Conservation (phyloP, 2,329 filamentous ascomycete species). For the Chaetomium olivaceum region DNA sequence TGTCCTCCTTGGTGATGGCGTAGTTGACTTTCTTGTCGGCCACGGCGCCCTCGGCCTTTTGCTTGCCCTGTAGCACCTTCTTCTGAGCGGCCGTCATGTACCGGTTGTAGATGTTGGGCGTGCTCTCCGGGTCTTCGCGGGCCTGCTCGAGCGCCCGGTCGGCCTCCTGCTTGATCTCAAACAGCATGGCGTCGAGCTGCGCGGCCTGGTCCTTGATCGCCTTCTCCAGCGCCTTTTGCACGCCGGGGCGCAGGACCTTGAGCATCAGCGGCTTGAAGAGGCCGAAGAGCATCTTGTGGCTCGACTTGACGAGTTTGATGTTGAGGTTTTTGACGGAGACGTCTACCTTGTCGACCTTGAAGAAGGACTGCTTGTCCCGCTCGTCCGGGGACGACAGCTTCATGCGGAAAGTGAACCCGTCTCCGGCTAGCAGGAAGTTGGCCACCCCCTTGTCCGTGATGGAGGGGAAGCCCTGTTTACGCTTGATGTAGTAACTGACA, state of each 20-base stretch:
- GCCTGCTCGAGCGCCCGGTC: slow-evolving; percentile 68
- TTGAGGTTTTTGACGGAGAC: slow-evolving; percentile 79
- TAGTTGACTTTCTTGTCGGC: slow-evolving; percentile 76
- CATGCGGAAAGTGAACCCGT: slow-evolving; percentile 89
- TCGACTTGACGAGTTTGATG: slow-evolving; percentile 91
- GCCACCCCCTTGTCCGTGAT: slow-evolving; percentile 85
- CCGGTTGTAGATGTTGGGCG: slow-evolving; percentile 81
- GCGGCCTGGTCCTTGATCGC: slow-evolving; percentile 81
- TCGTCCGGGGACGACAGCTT: slow-evolving; percentile 80
- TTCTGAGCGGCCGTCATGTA: slow-evolving; percentile 77
- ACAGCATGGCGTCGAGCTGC: slow-evolving; percentile 71
- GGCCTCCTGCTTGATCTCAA: slow-evolving; percentile 79
- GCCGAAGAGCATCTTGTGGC: slow-evolving; percentile 86
- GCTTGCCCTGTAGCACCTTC: slow-evolving; percentile 71
- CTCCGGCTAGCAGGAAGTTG: slow-evolving; percentile 83
- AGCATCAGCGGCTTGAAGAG: slow-evolving; percentile 86
- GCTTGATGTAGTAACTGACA: slow-evolving; percentile 92
- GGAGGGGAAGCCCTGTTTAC: slow-evolving; percentile 88
- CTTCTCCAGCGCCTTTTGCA: slow-evolving; percentile 88
- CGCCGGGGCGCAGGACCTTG: slow-evolving; percentile 76
- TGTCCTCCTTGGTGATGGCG: slow-evolving; percentile 83
- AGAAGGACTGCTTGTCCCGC: slow-evolving; percentile 76
- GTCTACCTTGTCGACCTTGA: slow-evolving; percentile 89
- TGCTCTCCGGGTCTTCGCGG: slow-evolving; percentile 68
- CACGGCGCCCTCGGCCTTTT: slow-evolving; percentile 65